These are phyloP conservation scores for Lagenaria siceraria DNA, from an alignment of 306 rosid species.

Conservation along the genomic window DNA sequence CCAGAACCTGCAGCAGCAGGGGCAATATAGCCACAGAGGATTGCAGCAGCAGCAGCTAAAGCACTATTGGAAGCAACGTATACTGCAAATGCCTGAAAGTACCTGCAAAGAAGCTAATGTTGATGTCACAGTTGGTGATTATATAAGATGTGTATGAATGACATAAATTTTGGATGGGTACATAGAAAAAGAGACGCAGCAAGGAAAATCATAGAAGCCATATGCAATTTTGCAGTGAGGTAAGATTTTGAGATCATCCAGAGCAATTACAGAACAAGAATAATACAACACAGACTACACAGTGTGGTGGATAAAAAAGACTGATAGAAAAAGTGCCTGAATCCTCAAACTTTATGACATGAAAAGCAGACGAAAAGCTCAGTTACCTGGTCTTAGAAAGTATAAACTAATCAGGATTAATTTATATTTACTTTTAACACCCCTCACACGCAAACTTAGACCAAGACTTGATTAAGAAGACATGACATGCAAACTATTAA, in stretches of 20 bases:
- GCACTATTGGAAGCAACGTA: conserved; percentile 37
- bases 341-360: not conserved
- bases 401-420: not conserved
- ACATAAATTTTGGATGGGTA: not conserved
- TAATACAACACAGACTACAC: not conserved
- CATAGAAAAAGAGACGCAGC: not conserved
- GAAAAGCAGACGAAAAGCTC: not conserved
- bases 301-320: not conserved
- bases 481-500: not conserved
- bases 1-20: conserved; percentile 92
- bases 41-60: conserved; percentile 45
- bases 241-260: not conserved
- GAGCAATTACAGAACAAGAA: not conserved
- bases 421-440: not conserved
- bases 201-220: not conserved
- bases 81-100: conserved; percentile 41
- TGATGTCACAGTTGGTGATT: conserved; percentile 14
- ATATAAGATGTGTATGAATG: not conserved
- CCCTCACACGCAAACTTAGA: not conserved
- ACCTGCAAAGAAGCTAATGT: conserved; percentile 37
- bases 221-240: not conserved
- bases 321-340: not conserved
- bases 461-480: not conserved
- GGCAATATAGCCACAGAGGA: conserved; percentile 52
- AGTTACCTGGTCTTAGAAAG: not conserved